These are phyloP conservation scores for Diaporthe citriasiana DNA, from an alignment of 2,329 filamentous ascomycete species.

Conservation along the genomic window DNA sequence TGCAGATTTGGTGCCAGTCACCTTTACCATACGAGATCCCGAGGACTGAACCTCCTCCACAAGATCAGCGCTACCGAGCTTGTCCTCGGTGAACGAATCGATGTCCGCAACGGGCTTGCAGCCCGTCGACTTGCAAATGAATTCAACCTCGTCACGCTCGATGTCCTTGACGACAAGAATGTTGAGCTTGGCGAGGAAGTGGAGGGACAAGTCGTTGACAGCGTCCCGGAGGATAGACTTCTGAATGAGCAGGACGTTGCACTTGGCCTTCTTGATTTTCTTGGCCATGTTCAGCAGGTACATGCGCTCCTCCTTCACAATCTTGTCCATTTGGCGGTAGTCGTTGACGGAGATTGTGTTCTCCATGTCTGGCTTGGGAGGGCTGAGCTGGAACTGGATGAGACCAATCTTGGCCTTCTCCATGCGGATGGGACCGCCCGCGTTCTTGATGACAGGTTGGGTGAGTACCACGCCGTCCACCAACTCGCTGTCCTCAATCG, in stretches of 20 bases:
- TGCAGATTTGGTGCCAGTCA: slow-evolving; percentile 88
- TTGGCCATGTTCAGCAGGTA: slow-evolving; percentile 99
- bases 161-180: slow-evolving; percentile 98
- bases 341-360: slow-evolving; percentile 99
- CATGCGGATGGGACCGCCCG: slow-evolving; percentile 89
- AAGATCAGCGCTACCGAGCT: slow-evolving; percentile 92
- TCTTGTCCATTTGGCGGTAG: slow-evolving; percentile 99
- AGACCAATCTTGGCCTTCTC: slow-evolving; percentile 98
- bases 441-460: slow-evolving; percentile 93
- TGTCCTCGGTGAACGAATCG: slow-evolving; percentile 98
- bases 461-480: slow-evolving; percentile 94
- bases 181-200: slow-evolving; percentile 97
- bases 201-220: slow-evolving; percentile 96
- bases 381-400: slow-evolving; percentile 98
- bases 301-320: slow-evolving; percentile 97
- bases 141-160: slow-evolving; percentile 98
- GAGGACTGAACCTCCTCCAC: slow-evolving; percentile 92
- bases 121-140: slow-evolving; percentile 98
- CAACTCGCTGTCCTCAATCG: slow-evolving; percentile 98
- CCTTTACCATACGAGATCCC: slow-evolving; percentile 93
- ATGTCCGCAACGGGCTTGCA: slow-evolving; percentile 99
- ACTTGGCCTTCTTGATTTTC: slow-evolving; percentile 99
- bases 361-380: slow-evolving; percentile 99
- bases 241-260: slow-evolving; percentile 97
- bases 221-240: slow-evolving; percentile 98